Base-by-base conservation (phyloP, 129 eudicot genomes). In the Centrapalus pauciflorus region DNA sequence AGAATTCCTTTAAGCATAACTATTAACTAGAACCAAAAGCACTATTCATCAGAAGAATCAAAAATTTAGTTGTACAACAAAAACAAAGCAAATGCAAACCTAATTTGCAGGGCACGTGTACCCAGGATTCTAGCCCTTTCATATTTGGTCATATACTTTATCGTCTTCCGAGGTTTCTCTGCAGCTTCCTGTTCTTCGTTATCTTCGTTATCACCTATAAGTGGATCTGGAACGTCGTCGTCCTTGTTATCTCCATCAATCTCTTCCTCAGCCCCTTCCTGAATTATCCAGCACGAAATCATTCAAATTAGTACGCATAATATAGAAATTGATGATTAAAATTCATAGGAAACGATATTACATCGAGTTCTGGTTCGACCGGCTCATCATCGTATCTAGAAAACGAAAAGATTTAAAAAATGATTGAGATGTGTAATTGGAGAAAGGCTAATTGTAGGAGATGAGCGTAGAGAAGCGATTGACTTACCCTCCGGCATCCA, bases 71-170 rank as follows among this genome's bases (percentile, higher is more conserved):
- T 48, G n/a, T n/a, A n/a, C 4, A 32, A 2, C 3, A 30, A 24
- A 8, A 3, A 59, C 12, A n/a, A 21, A 32, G 23, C 0, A 24
- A 38, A 24, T 48, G 1, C 11, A 29, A 13, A 91, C 98, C 98
- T 92, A 38, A 92, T 88, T 78, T 92, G 98, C 57, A 92, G 79
- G 2, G 98, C 98, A 19, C 98, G 90, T 1, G 98, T 92, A 50
- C 98, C 98, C 80, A 92, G 61, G 12, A 92, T 92, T 64, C 98
- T 88, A 7, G 98, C 98, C 26, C 98, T 76, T 77, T 92, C 98
- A 59, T 88, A 92, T 46, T 92, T 92, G 0, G 98, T 92, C 98
- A 92, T 92, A 70, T 83, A 88, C 32, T 92, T 92, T 1, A 95
- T 88, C 8, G 98, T 92, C 72, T 92, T 92, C 69, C 98, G 81